Conservation (phyloP, 2,329 filamentous ascomycete genomes). For the Drechslera avenae region DNA sequence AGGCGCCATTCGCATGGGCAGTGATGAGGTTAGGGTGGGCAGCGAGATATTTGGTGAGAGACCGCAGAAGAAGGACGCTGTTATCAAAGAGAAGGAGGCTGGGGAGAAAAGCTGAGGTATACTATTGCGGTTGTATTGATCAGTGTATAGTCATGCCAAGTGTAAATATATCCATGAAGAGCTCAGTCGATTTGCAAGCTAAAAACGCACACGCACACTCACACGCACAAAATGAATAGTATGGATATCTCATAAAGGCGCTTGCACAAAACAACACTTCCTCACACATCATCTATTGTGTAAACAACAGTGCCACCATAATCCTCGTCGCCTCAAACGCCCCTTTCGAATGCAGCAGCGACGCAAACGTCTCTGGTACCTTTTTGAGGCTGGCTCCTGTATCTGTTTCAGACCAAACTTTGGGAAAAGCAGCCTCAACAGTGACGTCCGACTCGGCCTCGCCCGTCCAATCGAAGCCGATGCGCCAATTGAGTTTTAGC, state of each 20-base stretch:
- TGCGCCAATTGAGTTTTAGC: constrained; percentile 65
- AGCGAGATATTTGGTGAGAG: constrained; percentile 92
- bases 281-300: constrained; percentile 14
- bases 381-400: constrained; percentile 60
- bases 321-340: constrained; percentile 63
- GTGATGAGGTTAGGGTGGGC: constrained; percentile 86
- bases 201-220: too few relatives aligned
- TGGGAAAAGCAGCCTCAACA: constrained; percentile 62
- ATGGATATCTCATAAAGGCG: too few relatives aligned
- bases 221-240: too few relatives aligned
- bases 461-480: constrained; percentile 74
- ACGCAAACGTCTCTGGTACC: constrained; percentile 65
- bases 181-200: too few relatives aligned
- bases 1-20: constrained; percentile 81
- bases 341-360: constrained; percentile 61
- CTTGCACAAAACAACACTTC: not conserved
- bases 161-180: not conserved
- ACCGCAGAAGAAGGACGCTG: constrained; percentile 78
- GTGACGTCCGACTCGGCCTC: constrained; percentile 66
- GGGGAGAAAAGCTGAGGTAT: constrained; percentile 20
- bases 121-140: not conserved
- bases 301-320: constrained; percentile 63
- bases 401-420: constrained; percentile 67
- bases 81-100: constrained; percentile 55
- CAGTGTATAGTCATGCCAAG: not conserved